Evolutionary conservation across 768 basidiomycete species (phyloP).

Genomic region (Mycena galericulata): DNA sequence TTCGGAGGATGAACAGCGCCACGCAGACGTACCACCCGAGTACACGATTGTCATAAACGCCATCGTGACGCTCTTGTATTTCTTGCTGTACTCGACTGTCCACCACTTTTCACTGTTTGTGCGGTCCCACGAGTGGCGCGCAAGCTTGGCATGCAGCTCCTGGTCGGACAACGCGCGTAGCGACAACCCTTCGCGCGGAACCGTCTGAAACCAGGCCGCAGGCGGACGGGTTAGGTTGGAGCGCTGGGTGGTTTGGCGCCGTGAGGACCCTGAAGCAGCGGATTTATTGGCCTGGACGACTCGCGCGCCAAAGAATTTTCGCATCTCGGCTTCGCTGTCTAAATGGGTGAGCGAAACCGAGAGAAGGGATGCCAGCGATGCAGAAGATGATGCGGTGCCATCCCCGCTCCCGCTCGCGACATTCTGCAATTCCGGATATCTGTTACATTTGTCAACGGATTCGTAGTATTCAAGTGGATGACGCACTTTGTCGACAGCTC

Average conservation of each 20-base stretch:
- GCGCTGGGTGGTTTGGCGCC: conserved; percentile 60
- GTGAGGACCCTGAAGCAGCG: conserved; percentile 46
- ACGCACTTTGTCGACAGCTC: conserved; percentile 85
- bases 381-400: conserved; percentile 36
- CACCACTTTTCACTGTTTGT: conserved; percentile 81
- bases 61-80: conserved; percentile 84
- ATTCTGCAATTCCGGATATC: conserved; percentile 67
- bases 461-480: not conserved
- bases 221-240: conserved; percentile 86
- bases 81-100: conserved; percentile 88
- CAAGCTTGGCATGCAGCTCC: conserved; percentile 61
- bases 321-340: conserved; percentile 91
- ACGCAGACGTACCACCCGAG: conserved; percentile 75
- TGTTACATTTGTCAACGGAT: conserved; percentile 33
- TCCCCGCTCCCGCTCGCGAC: conserved; percentile 43
- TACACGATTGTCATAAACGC: conserved; percentile 85
- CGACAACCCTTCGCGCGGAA: conserved; percentile 78
- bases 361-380: conserved; percentile 66
- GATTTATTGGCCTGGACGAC: conserved; percentile 78
- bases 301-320: conserved; percentile 93
- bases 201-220: conserved; percentile 78
- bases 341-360: conserved; percentile 85
- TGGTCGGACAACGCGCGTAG: conserved; percentile 67
- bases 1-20: not conserved
- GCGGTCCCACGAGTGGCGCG: conserved; percentile 53